Base-by-base conservation (phyloP, 441 rosid species). In the Theobroma grandiflorum region DNA sequence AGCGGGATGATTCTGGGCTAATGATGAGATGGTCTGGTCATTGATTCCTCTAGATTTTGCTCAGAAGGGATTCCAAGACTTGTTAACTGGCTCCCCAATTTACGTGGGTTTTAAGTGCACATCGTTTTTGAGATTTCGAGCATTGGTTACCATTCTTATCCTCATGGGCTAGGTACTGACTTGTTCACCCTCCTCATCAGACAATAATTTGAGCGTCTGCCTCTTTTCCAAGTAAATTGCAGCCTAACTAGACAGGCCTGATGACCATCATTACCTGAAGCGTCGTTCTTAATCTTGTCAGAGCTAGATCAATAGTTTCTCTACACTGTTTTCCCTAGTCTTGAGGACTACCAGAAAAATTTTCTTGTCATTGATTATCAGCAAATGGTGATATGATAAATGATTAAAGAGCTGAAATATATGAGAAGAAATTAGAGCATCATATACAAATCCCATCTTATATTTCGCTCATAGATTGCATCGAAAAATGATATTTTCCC, bases 11-110 rank as follows among this genome's bases (percentile, higher is more conserved):
- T 31, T 57, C 64, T 37, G 37, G 79, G 79, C 76, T 59, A 82
- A 78, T 59, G 61, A 74, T 52, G 68, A 61, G 82, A 59, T 74
- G 82, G 74, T 75, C 77, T 37, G 75, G 50, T 74, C 67, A 78
- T 67, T 59, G 71, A 15, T 78, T 78, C 58, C 26, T 50, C 50
- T 70, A 76, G 78, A 55, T 76, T 15, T 62, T 65, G 31, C 42
- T 70, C 72, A 45, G 77, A 78, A 55, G 77, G 74, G 66, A 43
- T 50, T 63, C 11, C 38, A 53, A 71, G 74, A 38, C 20, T 73
- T 58, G 26, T 47, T 82, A 64, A 59, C 26, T 33, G 49, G 47
- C 69, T 82, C 18, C 31, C 52, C 18, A 12, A 68, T 33, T 43
- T 40, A 22, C 66, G 37, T 11, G 64, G 50, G 76, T 55, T 55